A percentile compares a stretch with the other conserved stretches of the same genome.
These are phyloP conservation scores for Cryphonectria carpinicola DNA, from an alignment of 2,329 filamentous ascomycete species.

Conservation along the genomic window DNA sequence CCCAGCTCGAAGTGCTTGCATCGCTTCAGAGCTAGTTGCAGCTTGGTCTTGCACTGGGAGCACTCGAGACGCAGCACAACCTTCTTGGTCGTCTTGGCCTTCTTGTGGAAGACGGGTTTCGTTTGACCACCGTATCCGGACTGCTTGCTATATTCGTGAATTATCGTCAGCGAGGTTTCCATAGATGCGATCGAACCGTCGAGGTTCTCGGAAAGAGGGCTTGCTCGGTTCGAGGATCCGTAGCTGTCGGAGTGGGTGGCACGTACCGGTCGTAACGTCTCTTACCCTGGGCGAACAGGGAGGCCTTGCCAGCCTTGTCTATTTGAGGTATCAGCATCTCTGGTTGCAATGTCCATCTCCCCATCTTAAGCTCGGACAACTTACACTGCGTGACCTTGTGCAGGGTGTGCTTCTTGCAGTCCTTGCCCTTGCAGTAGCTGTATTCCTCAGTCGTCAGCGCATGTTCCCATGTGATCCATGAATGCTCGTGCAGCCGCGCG, in stretches of 20 bases:
- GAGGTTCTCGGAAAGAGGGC: neutral
- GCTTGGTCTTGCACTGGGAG: constrained; percentile 97
- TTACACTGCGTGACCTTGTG: constrained; percentile 78
- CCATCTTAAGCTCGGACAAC: neutral
- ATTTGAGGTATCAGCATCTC: constrained; percentile 16
- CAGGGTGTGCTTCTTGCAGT: constrained; percentile 78
- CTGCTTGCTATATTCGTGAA: constrained; percentile 27
- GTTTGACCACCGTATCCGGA: constrained; percentile 99
- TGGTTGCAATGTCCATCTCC: neutral
- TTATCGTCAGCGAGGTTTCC: constrained; percentile 9
- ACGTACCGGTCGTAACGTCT: constrained; percentile 86
- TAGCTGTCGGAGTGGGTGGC: constrained; percentile 7
- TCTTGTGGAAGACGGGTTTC: constrained; percentile 99
- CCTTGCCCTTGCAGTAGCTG: constrained; percentile 80
- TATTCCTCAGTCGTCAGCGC: constrained; percentile 24
- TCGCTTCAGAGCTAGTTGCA: constrained; percentile 96
- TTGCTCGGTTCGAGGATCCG: neutral
- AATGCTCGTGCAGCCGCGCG: constrained; percentile 15
- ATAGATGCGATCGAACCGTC: neutral
- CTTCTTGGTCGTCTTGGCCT: constrained; percentile 99
- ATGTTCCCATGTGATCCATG: constrained; percentile 4
- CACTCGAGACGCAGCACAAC: constrained; percentile 98
- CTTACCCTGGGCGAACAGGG: constrained; percentile 78
- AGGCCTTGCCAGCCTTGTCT: constrained; percentile 67
- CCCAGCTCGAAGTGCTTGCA: constrained; percentile 99